phyloP scores from a whole-genome alignment of 2,329 filamentous ascomycete species.

The Fusarium beomiforme region DNA sequence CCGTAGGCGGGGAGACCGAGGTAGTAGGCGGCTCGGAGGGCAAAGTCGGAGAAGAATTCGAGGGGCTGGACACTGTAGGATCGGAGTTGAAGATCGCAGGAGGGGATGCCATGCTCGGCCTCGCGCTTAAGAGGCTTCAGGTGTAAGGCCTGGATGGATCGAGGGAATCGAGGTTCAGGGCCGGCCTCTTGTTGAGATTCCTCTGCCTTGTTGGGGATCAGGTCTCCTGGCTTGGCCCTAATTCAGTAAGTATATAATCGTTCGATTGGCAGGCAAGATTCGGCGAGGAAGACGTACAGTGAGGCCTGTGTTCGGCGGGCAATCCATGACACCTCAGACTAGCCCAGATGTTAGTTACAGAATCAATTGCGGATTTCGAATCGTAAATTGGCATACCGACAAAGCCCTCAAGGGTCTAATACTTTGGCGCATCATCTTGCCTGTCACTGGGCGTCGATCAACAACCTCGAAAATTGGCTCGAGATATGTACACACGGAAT shows the following conservation, averaged over 20 bases:
- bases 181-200: conserved; percentile 18
- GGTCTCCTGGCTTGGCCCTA: conserved; percentile 32
- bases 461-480: conserved; percentile 33
- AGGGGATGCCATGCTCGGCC: conserved; percentile 79
- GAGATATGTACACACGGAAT: background rate
- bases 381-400: conserved; percentile 27
- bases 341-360: conserved; percentile 12
- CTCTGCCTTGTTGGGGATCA: conserved; percentile 26
- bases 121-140: conserved; percentile 82
- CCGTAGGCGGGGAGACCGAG: conserved; percentile 86
- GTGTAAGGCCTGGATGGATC: conserved; percentile 86
- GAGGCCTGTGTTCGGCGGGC: conserved; percentile 40
- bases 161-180: conserved; percentile 67
- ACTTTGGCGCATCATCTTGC: conserved; percentile 46
- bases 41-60: conserved; percentile 95
- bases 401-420: conserved; percentile 38
- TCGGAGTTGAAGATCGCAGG: conserved; percentile 91
- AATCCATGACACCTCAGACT: conserved; percentile 40
- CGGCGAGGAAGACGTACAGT: conserved; percentile 36
- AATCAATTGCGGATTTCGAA: background rate
- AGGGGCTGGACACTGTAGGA: conserved; percentile 91
- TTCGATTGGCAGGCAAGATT: background rate
- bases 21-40: conserved; percentile 93
- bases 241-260: conserved; percentile 2
- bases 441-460: conserved; percentile 36